These are phyloP conservation scores for Stropharia rugosoannulata DNA, from an alignment of 768 basidiomycete species.

Conservation along the genomic window DNA sequence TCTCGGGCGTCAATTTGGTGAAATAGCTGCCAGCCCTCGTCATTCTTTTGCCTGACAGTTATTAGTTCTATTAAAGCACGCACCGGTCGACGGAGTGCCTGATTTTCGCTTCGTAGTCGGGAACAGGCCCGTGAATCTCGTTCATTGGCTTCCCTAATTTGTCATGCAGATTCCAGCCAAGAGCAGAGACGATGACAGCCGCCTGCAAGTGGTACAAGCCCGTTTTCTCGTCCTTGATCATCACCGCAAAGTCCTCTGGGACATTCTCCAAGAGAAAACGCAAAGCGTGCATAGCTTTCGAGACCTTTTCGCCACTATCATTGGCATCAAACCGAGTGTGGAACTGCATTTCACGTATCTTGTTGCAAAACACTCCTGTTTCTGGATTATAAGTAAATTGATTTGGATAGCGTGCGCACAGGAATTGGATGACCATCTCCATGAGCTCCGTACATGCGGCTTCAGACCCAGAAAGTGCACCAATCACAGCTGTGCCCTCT, in stretches of 20 bases:
- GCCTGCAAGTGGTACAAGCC: conserved; percentile 46
- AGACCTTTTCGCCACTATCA: too few species aligned
- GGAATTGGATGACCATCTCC: conserved; percentile 55
- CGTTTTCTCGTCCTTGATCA: conserved; percentile 37
- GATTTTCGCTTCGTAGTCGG: conserved; percentile 50
- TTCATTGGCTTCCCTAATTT: conserved; percentile 49
- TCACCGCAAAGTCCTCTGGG: conserved; percentile 52
- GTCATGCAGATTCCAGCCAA: conserved; percentile 47
- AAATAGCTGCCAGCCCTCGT: conserved; percentile 36
- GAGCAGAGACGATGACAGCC: conserved; percentile 42
- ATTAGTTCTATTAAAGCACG: conserved; percentile 22
- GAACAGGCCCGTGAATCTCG: conserved; percentile 47
- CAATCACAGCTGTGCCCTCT: conserved; percentile 41
- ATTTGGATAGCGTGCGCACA: conserved; percentile 56
- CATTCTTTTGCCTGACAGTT: neutral
- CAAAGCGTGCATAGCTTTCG: conserved; percentile 22
- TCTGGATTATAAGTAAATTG: conserved; percentile 40
- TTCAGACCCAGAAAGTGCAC: conserved; percentile 48
- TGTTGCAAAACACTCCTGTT: conserved; percentile 39
- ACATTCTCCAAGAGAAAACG: conserved; percentile 51
- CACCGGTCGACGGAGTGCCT: conserved; percentile 49
- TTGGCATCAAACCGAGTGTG: neutral
- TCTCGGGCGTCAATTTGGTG: conserved; percentile 42
- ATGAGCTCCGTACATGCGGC: conserved; percentile 49
- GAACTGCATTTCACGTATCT: conserved; percentile 35